phyloP scores from a whole-genome alignment of 1,284 basidiomycete species.

The Rhodotorula sp. region DNA sequence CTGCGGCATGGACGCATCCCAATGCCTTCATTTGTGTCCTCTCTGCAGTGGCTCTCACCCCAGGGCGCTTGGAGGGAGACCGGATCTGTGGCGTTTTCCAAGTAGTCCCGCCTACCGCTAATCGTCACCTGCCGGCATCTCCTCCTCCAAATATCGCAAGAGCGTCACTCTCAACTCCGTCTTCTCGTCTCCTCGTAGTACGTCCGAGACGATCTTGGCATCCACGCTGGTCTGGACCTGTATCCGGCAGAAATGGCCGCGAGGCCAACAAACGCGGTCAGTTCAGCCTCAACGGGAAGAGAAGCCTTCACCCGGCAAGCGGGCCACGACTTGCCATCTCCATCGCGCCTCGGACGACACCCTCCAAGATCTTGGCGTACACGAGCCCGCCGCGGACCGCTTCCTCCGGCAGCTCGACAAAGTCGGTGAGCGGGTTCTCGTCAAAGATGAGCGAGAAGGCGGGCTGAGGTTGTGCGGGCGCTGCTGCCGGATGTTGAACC shows the following conservation, averaged over 20 bases:
- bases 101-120: background rate
- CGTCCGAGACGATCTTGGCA: slow-evolving; percentile 83
- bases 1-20: too few species aligned
- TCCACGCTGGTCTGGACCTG: slow-evolving; percentile 97
- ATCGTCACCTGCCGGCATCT: slow-evolving; percentile 51
- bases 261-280: background rate
- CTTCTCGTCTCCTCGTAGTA: slow-evolving; percentile 85
- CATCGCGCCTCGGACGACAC: slow-evolving; percentile 85
- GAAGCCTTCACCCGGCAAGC: background rate
- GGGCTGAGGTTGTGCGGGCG: slow-evolving; percentile 51
- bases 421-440: slow-evolving; percentile 95
- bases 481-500: slow-evolving; percentile 61
- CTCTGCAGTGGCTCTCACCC: too few species aligned
- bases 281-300: too few species aligned
- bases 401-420: slow-evolving; percentile 94
- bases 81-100: background rate
- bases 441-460: slow-evolving; percentile 83
- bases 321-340: slow-evolving; percentile 79
- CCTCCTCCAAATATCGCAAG: slow-evolving; percentile 90
- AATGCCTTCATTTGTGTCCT: too few species aligned
- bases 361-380: slow-evolving; percentile 95
- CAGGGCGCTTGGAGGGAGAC: too few species aligned
- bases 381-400: slow-evolving; percentile 84
- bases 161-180: slow-evolving; percentile 92
- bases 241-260: background rate